phyloP scores from a whole-genome alignment of 2,329 filamentous ascomycete genomes.

The Emergomyces orientalis region DNA sequence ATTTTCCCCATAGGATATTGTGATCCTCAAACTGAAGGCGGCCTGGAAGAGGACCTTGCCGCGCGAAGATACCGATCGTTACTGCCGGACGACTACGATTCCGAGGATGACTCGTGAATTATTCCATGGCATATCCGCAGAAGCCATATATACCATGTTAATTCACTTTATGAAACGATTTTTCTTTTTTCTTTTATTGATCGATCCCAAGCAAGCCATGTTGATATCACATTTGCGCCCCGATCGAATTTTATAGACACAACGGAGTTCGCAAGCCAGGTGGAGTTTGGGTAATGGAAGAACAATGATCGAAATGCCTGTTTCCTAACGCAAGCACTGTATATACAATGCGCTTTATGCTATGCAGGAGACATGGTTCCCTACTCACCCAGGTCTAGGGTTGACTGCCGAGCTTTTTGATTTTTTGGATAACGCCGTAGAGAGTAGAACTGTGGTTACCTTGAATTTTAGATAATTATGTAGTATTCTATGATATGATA shows the following conservation, averaged over 20 bases:
- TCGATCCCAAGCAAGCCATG: background rate
- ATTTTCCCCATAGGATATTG: conserved; percentile 54
- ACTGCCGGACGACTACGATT: conserved; percentile 63
- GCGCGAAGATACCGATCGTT: conserved; percentile 68
- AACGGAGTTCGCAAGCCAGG: background rate
- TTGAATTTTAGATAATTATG: background rate
- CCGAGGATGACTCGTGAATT: conserved; percentile 49
- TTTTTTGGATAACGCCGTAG: background rate
- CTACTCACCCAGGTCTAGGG: background rate
- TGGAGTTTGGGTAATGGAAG: conserved; percentile 3
- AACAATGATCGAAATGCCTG: background rate
- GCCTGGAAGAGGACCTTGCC: conserved; percentile 80
- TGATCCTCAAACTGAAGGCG: conserved; percentile 77
- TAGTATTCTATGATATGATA: background rate
- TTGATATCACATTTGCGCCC: background rate
- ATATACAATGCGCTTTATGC: background rate
- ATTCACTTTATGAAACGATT: background rate
- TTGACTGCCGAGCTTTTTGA: background rate
- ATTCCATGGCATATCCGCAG: background rate
- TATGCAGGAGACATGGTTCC: background rate
- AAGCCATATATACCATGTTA: background rate
- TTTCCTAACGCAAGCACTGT: background rate
- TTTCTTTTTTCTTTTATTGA: conserved; percentile 2
- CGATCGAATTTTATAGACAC: background rate
- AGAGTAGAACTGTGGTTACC: background rate